Evolutionary conservation across 1,284 basidiomycete species (phyloP), one percentile per base, ranked within the genome.

Genomic region (Caloboletus firmus): DNA sequence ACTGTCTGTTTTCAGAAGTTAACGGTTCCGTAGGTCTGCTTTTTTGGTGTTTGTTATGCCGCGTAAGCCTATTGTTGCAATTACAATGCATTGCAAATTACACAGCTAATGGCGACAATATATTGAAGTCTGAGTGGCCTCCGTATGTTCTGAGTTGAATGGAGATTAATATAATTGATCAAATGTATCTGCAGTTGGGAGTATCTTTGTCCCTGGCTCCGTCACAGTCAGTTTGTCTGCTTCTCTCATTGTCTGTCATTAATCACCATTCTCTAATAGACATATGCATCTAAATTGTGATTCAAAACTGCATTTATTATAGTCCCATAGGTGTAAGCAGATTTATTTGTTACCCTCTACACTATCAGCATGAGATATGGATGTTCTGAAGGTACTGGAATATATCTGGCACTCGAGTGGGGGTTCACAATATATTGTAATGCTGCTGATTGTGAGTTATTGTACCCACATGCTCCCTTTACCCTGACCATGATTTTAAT

Each of bases 31-130:
- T 20, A 62, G 59, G 47, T 59, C 8, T 57, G 57, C 10, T 60
- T 59, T 44, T 3, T 40, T 20, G 61, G 61, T 7, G 37, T 63
- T 39, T 57, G 6, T n/a, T 52, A 35, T 28, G 32, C 17, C 5
- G 51, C 60, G 59, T 60, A 41, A 1, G 59, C 55, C 18, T 20
- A 30, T 35, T 3, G 4, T 28, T 11, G n/a, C 10, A 13, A 4
- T 10, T 17, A 4, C 10, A 8, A 15, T 8, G 1, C n/a, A 20
- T 20, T 6, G 8, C 15, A 12, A 3, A 13, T 30, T 7, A 26
- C 5, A 9, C 6, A 5, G 32, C 39, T 58, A 10, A 56, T 12
- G 5, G 1, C 17, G 12, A 9, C 1, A 17, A 1, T 1, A 5
- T 17, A 0, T 8, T 36, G 6, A 48, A 59, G 58, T 17, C 5